A percentile compares a stretch with the other conserved stretches of the same genome.
These are phyloP conservation scores for Escallonia herrerae DNA, from an alignment of 129 eudicot species.

Conservation along the genomic window DNA sequence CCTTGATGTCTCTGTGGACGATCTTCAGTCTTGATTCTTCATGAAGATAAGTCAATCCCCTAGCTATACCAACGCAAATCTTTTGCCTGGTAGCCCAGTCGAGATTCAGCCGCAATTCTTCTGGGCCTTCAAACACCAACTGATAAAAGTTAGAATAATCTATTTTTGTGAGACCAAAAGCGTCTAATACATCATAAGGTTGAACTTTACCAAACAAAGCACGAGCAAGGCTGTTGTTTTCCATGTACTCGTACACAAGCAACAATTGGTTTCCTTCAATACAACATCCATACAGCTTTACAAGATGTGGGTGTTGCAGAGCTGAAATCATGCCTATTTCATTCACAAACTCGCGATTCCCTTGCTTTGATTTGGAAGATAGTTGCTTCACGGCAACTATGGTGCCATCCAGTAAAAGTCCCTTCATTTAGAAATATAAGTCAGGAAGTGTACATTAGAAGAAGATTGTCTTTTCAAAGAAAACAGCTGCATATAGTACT, in stretches of 20 bases:
- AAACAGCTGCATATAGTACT: too few relatives aligned
- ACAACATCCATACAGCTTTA: constrained; percentile 49
- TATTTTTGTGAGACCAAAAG: not conserved
- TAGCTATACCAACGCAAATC: constrained; percentile 48
- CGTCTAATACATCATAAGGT: not conserved
- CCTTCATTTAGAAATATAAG: constrained; percentile 23
- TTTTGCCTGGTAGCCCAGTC: constrained; percentile 47
- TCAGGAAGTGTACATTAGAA: not conserved
- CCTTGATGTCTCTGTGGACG: constrained; percentile 56
- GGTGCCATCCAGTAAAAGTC: constrained; percentile 35
- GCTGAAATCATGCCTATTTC: constrained; percentile 64
- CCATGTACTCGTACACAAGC: constrained; percentile 53
- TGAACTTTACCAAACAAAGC: constrained; percentile 42
- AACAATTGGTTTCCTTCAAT: constrained; percentile 43
- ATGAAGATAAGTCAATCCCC: constrained; percentile 54
- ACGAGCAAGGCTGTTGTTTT: constrained; percentile 51
- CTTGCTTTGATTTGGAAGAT: constrained; percentile 55
- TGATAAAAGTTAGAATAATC: not conserved
- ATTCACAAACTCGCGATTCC: constrained; percentile 51
- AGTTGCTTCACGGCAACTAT: constrained; percentile 56
- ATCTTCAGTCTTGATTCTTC: constrained; percentile 52
- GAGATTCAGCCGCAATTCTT: constrained; percentile 27
- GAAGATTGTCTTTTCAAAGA: too few relatives aligned
- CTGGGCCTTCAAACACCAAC: constrained; percentile 24
- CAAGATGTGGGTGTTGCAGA: constrained; percentile 54